These are phyloP conservation scores for Eucommia ulmoides DNA, from an alignment of 257 asterid genomes.

Conservation along the genomic window DNA sequence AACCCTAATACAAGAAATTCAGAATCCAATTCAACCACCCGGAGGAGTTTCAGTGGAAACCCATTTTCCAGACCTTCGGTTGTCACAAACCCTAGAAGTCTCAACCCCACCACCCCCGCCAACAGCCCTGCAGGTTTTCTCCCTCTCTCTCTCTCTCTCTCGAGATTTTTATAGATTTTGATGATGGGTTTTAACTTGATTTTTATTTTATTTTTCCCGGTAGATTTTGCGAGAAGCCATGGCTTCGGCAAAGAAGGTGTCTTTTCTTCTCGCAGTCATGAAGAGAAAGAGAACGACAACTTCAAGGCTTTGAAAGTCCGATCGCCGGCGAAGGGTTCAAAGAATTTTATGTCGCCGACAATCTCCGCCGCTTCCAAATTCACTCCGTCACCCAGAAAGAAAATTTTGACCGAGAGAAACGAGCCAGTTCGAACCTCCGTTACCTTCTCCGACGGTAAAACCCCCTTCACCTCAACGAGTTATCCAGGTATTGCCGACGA, in stretches of 20 bases:
- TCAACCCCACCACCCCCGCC: conserved; percentile 60
- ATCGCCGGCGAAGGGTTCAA: conserved; percentile 47
- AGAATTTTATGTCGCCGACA: conserved; percentile 86
- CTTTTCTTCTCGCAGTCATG: conserved; percentile 13
- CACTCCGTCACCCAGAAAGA: conserved; percentile 78
- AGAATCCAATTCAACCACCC: conserved; percentile 23
- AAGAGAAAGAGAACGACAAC: conserved; percentile 68
- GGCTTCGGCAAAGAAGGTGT: conserved; percentile 19
- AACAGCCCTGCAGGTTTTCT: conserved; percentile 71
- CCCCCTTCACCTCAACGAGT: conserved; percentile 38
- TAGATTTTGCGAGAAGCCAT: conserved; percentile 41
- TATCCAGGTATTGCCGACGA: conserved; percentile 16
- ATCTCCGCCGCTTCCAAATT: conserved; percentile 90
- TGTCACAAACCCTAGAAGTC: conserved; percentile 36
- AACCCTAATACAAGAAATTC: conserved; percentile 29
- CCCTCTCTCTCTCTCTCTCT: background rate
- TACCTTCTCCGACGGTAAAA: conserved; percentile 63
- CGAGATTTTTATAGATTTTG: conserved; percentile 4
- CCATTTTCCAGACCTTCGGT: conserved; percentile 32
- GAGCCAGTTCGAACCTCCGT: conserved; percentile 69
- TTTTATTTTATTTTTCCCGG: background rate
- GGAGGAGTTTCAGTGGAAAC: conserved; percentile 53
- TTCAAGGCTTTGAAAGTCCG: conserved; percentile 26
- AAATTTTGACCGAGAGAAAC: conserved; percentile 65
- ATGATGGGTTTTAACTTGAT: background rate